Evolutionary conservation across 257 asterid genomes (phyloP), one percentile per base, ranked within the genome.

Genomic region (Ballota nigra): DNA sequence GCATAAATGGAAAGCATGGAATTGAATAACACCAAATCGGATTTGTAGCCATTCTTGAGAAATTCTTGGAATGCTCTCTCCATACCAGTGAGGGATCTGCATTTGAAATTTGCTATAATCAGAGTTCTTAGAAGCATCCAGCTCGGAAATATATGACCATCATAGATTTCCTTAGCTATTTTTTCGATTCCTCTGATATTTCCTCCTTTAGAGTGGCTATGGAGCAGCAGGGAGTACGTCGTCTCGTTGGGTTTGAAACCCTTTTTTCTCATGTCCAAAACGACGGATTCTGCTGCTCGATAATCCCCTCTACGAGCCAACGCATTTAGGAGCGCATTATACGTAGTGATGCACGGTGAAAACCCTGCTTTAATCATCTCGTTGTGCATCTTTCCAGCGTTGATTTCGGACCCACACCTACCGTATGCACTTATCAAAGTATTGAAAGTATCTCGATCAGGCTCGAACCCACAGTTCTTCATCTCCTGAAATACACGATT

Each of bases 1-100:
- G 95, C 86, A 19, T 76, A 88, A 36, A 86, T 85, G 59, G 98
- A 94, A 22, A 94, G 71, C 98, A 94, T 89, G 80, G 97, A 81
- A 67, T 94, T 94, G 79, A 84, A 80, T 53, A 94, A 31, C 26
- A 94, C 95, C 73, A 91, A 63, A 76, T 94, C 99, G 11, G 98
- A 95, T 65, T 80, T 89, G 71, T 91, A 91, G 13, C 93, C 98
- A 3, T 89, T 82, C 64, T 86, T 88, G 79, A 76, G 45, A 74
- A 94, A 84, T 75, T 94, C 99, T 75, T 84, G 83, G 74, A 94
- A 89, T 13, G 99, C 95, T 76, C 96, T 94, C 85, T 94, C 99
- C 95, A 88, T 88, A 6, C 97, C 96, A 28, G 43, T 34, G 64
- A 94, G 87, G 0, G 92, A 88, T 77, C 87, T 81, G 77, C 97